Base-by-base conservation (phyloP, 2,329 filamentous ascomycete species). In the Seiridium unicorne region DNA sequence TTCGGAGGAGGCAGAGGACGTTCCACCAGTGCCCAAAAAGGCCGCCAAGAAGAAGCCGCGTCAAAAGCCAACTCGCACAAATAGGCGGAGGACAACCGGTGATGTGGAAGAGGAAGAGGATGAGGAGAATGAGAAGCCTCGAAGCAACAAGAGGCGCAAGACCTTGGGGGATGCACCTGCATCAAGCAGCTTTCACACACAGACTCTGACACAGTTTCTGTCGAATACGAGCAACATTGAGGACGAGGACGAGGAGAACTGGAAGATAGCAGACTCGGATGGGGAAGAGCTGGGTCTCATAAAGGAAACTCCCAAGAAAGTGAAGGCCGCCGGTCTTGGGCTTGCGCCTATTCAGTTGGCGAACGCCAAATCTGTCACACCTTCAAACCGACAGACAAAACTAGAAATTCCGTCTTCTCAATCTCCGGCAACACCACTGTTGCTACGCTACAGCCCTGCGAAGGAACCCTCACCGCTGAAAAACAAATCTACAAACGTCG, bases 121-220 rank as follows among this genome's bases (percentile, higher is more conserved):
- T 31, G 42, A 34, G 3, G 26, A 42, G 32, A 51, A 63, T 26
- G 64, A 67, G 56, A 65, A 64, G 40, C 61, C 60, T 26, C 66
- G 62, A 40, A 56, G 51, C 34, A 60, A 61, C 11, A 73, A 73
- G 62, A 66, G 71, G 51, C 70, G 72, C 11, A 73, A 66, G 64
- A 73, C 72, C 32, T 57, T 71, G 26, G 70, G 71, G 42, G 70
- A 73, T 57, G 49, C 56, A 6, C 68, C 69, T 18, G 56, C 60
- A 13, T 67, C 69, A 18, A 70, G 67, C 57, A 73, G 65, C 61
- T 71, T 70, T 55, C 71, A 73, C 40, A 73, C 71, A 1, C 71
- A 73, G 59, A 73, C 71, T 3, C 57, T 72, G 31, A 72, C 70
- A 5, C 70, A 72, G 54, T 55, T 70, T 1, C 54, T 69, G 9